phyloP scores from a whole-genome alignment of 2,329 filamentous ascomycete species.

The Amylocarpus encephaloides region DNA sequence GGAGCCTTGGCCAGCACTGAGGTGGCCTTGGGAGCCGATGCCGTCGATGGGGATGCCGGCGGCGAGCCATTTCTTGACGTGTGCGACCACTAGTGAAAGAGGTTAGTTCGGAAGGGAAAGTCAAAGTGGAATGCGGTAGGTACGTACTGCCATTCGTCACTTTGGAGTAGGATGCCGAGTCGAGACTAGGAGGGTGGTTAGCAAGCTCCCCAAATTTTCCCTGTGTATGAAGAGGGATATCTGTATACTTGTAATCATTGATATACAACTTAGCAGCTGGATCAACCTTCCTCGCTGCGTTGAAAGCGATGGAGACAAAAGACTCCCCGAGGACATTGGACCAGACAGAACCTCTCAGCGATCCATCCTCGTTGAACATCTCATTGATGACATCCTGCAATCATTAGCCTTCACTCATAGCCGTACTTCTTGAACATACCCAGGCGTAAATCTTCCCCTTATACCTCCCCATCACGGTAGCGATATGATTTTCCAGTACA shows the following conservation, averaged over 20 bases:
- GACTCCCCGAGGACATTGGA: slow-evolving; percentile 62
- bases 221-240: slow-evolving; percentile 26
- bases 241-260: slow-evolving; percentile 61
- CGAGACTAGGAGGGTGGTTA: slow-evolving; percentile 36
- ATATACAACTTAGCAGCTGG: slow-evolving; percentile 66
- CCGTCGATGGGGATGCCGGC: slow-evolving; percentile 60
- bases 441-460: slow-evolving; percentile 57
- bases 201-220: background rate
- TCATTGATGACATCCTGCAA: slow-evolving; percentile 60
- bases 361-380: slow-evolving; percentile 45
- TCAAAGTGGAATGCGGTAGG: background rate
- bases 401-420: slow-evolving; percentile 44
- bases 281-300: slow-evolving; percentile 60
- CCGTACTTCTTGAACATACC: slow-evolving; percentile 17
- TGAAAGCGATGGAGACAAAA: slow-evolving; percentile 65
- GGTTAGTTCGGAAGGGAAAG: background rate
- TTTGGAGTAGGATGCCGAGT: slow-evolving; percentile 53
- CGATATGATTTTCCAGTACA: slow-evolving; percentile 55
- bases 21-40: slow-evolving; percentile 40
- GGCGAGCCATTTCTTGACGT: slow-evolving; percentile 58
- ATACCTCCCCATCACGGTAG: slow-evolving; percentile 48
- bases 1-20: slow-evolving; percentile 8
- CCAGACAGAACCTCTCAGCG: slow-evolving; percentile 55
- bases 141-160: slow-evolving; percentile 41
- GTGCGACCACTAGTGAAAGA: slow-evolving; percentile 37